Percentiles rank a stretch among this genome's conserved stretches.
These are phyloP conservation scores for Hypoxylon fuscum DNA, from an alignment of 495 filamentous ascomycete species.

Conservation along the genomic window DNA sequence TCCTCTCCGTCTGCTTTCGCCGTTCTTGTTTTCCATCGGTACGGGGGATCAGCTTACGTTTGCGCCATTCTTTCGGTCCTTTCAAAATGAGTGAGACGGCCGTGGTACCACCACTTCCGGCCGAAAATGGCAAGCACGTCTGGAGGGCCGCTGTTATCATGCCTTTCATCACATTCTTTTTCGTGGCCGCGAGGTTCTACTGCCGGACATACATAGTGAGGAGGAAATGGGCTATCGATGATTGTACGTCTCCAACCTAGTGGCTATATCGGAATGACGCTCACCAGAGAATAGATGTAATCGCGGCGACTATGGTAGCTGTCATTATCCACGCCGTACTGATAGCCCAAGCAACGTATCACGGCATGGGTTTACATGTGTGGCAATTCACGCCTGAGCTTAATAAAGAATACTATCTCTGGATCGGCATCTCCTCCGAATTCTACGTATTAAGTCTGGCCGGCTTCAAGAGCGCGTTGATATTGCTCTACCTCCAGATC, in stretches of 20 bases:
- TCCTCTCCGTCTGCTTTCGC: not conserved
- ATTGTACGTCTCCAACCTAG: slow-evolving; percentile 33
- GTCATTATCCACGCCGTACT: slow-evolving; percentile 40
- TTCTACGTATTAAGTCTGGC: slow-evolving; percentile 50
- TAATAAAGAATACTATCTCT: slow-evolving; percentile 47
- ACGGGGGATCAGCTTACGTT: not conserved
- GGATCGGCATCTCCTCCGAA: slow-evolving; percentile 50
- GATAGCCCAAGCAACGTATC: slow-evolving; percentile 44
- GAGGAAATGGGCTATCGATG: slow-evolving; percentile 35
- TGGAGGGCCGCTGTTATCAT: slow-evolving; percentile 43
- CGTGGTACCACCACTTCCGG: slow-evolving; percentile 38
- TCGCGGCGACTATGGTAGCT: slow-evolving; percentile 40
- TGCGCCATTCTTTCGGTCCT: slow-evolving; percentile 5
- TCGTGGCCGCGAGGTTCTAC: slow-evolving; percentile 44
- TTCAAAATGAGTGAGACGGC: slow-evolving; percentile 35
- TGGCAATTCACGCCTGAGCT: slow-evolving; percentile 46
- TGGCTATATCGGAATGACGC: slow-evolving; percentile 1
- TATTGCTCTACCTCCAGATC: slow-evolving; percentile 52
- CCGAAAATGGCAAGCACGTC: slow-evolving; percentile 45
- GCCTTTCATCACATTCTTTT: slow-evolving; percentile 43
- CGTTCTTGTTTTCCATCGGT: not conserved
- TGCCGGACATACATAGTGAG: slow-evolving; percentile 34
- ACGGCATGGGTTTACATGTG: slow-evolving; percentile 46
- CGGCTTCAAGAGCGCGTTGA: slow-evolving; percentile 52
- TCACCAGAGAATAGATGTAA: slow-evolving; percentile 34